Evolutionary conservation across 352 stramenopile genomes (phyloP), one percentile per base, ranked within the genome.

Genomic region (Phytophthora chlamydospora): DNA sequence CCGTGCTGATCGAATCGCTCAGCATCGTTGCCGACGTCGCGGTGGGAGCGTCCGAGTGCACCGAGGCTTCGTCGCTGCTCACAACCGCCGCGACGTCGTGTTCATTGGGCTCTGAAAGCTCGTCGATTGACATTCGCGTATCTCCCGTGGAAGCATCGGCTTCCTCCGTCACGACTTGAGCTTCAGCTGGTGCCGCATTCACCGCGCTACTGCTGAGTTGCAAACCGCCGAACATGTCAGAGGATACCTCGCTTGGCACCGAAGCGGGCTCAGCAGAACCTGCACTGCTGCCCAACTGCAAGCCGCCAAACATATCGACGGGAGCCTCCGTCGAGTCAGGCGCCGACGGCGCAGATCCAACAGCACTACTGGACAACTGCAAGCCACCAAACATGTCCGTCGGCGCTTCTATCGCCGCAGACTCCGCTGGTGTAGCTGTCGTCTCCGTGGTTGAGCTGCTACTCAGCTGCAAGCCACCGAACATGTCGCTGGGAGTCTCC

Each of bases 101-200:
- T 35, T 71, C 61, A 32, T 40, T 66, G 56, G 72, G 68, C 55
- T 81, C 65, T 7, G 66, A 74, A n/a, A 85, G 50, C 59, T 86
- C 72, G 45, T 79, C 56, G 50, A 86, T 83, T 14, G 75, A 80
- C 77, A 86, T 86, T 27, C 68, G 77, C 31, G 50, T 62, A 42
- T 70, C 68, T 19, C 56, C 71, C 12, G 40, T 32, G 13, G 44
- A 64, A 13, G 32, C 21, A 27, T 58, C 53, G 17, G 7, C 24
- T 39, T 56, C 48, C 3, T 65, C 51, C 1, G 14, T 13, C 19
- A 54, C 51, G 8, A 40, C 35, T n/a, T 62, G 62, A 38, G 32
- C n/a, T 12, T 62, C 46, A 32, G 32, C 47, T 17, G 62, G 13
- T 33, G 48, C 32, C 32, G 42, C 39, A 16, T 13, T 6, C n/a